A percentile compares a stretch with the other conserved stretches of the same genome.
Conservation (phyloP, 495 filamentous ascomycete genomes). For the Talaromyces ruber region DNA sequence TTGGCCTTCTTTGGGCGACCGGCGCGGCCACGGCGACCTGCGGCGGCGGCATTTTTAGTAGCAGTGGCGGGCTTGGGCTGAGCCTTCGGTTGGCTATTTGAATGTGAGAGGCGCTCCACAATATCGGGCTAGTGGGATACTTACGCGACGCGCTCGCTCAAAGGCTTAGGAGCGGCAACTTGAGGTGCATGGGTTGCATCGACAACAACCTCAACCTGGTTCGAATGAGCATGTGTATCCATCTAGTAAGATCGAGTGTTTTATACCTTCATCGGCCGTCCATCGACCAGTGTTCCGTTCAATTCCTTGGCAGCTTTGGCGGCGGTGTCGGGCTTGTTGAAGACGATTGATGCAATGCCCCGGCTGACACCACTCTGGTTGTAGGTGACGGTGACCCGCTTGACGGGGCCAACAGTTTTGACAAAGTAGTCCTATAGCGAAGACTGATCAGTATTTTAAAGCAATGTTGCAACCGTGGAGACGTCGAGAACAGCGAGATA, state of each 20-base stretch:
- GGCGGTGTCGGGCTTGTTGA: slow-evolving; percentile 67
- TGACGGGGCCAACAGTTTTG: slow-evolving; percentile 81
- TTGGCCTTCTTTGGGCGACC: slow-evolving; percentile 39
- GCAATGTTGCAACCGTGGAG: slow-evolving; percentile 12
- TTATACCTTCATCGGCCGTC: slow-evolving; percentile 78
- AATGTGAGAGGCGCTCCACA: not conserved
- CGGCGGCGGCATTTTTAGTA: slow-evolving; percentile 45
- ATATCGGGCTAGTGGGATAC: slow-evolving; percentile 12
- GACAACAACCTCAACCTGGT: slow-evolving; percentile 81
- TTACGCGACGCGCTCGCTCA: slow-evolving; percentile 82
- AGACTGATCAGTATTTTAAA: slow-evolving; percentile 33
- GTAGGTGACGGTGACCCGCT: slow-evolving; percentile 80
- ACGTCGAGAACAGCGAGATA: slow-evolving; percentile 4
- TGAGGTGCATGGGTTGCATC: slow-evolving; percentile 62
- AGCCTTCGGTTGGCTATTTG: slow-evolving; percentile 52
- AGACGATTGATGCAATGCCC: slow-evolving; percentile 76
- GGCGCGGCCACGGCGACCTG: slow-evolving; percentile 35
- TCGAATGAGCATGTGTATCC: slow-evolving; percentile 13
- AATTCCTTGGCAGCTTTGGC: slow-evolving; percentile 71
- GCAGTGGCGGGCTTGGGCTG: slow-evolving; percentile 79
- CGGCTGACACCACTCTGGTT: slow-evolving; percentile 86
- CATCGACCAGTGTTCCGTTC: slow-evolving; percentile 83
- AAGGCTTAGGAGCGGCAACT: slow-evolving; percentile 57
- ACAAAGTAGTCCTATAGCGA: slow-evolving; percentile 86
- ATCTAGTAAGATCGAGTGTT: not conserved